phyloP scores from a whole-genome alignment of 176 grass and related monocot species.

The Cymbopogon citratus region DNA sequence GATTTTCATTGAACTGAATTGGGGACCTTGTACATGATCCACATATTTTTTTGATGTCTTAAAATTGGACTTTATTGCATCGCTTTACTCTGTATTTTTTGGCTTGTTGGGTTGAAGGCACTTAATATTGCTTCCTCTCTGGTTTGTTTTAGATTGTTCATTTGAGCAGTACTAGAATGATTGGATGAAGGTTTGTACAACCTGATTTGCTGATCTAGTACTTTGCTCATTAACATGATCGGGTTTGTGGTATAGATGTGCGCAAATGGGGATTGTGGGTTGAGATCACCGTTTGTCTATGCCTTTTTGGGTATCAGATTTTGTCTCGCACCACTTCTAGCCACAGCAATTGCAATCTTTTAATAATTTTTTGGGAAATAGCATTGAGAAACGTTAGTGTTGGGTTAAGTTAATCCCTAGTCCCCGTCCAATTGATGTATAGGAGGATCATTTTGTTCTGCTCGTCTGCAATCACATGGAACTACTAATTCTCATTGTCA shows the following conservation, averaged over 20 bases:
- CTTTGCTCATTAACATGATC: not conserved
- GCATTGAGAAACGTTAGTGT: not conserved
- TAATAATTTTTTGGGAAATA: not conserved
- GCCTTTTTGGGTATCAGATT: not conserved
- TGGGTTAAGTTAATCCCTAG: not conserved
- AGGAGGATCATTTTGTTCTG: too few relatives aligned
- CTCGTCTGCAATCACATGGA: too few relatives aligned
- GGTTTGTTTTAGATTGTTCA: constrained; percentile 9
- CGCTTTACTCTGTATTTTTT: not conserved
- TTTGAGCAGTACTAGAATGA: not conserved
- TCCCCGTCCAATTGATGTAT: not conserved
- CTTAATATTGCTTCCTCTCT: not conserved
- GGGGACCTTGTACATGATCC: not conserved
- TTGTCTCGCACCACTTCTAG: not conserved
- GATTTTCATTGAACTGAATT: not conserved
- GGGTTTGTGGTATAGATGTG: not conserved
- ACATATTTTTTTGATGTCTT: not conserved
- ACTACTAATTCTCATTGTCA: too few relatives aligned
- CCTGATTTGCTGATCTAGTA: not conserved
- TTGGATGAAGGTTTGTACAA: not conserved
- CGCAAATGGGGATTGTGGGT: not conserved
- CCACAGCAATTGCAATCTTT: not conserved
- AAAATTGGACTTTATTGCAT: not conserved
- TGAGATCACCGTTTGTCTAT: not conserved
- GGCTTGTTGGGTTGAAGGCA: too few relatives aligned